Evolutionary conservation across 345 rosid species (phyloP).

Genomic region (Lagerstroemia speciosa): DNA sequence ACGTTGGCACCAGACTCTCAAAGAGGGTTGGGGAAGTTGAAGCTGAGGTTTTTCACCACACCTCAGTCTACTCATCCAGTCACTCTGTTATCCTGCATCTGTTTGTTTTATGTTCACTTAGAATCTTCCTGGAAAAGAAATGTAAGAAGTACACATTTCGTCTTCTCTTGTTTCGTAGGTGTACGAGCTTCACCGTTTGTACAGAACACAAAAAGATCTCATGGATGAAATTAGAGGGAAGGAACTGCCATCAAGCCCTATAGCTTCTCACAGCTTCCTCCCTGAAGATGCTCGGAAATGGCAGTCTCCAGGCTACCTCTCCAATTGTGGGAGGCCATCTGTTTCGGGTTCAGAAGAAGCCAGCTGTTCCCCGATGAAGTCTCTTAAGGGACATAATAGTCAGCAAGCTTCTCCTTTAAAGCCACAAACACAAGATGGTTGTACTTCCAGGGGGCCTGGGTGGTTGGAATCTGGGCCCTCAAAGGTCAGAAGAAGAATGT

Average conservation of each 20-base stretch:
- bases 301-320: constrained; percentile 53
- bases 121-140: no score
- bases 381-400: constrained; percentile 33
- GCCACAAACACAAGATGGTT: constrained; percentile 43
- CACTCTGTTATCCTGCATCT: no score
- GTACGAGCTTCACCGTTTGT: constrained; percentile 60
- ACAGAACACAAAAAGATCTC: constrained; percentile 50
- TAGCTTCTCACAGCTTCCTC: constrained; percentile 38
- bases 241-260: constrained; percentile 45
- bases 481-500: constrained; percentile 62
- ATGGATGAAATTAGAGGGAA: constrained; percentile 59
- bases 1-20: not conserved
- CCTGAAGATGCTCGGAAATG: constrained; percentile 60
- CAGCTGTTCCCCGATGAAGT: constrained; percentile 42
- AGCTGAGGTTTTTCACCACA: not conserved
- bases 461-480: constrained; percentile 57
- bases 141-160: not conserved
- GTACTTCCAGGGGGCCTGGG: constrained; percentile 41
- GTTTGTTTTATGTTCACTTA: no score
- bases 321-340: constrained; percentile 42
- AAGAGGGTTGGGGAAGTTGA: not conserved
- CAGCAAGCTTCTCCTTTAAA: constrained; percentile 43
- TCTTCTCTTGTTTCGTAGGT: constrained; percentile 28
- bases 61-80: not conserved
- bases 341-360: constrained; percentile 39